Conservation (phyloP, 371 early-diverging fungal genomes). For the Globomyces sp. region DNA sequence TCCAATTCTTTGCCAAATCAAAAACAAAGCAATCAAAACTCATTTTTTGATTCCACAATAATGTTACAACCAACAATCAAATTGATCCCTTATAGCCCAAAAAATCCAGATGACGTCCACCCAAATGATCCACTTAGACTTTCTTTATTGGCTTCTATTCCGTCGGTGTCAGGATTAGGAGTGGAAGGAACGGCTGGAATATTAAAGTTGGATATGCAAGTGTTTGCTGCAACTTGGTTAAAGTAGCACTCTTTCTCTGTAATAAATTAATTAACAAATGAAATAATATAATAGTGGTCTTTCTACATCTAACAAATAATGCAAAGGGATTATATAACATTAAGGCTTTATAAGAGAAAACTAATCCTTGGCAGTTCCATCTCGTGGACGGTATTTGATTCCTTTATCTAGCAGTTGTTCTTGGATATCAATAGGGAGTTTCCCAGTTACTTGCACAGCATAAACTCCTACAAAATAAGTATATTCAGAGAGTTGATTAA, state of each 20-base stretch:
- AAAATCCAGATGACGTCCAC: neutral
- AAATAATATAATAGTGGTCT: no score
- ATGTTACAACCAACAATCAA: conserved; percentile 8
- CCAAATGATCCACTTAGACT: neutral
- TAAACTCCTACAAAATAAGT: conserved; percentile 51
- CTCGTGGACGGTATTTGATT: conserved; percentile 80
- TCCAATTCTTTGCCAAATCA: neutral
- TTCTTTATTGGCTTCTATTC: conserved; percentile 11
- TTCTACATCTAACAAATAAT: no score
- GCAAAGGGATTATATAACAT: neutral
- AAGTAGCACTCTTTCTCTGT: neutral
- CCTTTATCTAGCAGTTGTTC: conserved; percentile 75
- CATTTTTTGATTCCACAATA: neutral
- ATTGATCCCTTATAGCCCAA: conserved; percentile 6
- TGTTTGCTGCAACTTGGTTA: conserved; percentile 13
- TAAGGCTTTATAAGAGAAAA: neutral
- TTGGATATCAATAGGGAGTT: conserved; percentile 82
- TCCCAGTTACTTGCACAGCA: conserved; percentile 87
- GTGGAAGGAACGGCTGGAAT: conserved; percentile 13
- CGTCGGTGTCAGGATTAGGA: conserved; percentile 9
- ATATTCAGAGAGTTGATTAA: no score
- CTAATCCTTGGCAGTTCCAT: conserved; percentile 76
- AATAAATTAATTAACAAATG: no score
- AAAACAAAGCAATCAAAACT: neutral
- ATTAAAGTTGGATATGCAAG: conserved; percentile 11